A percentile compares a stretch with the other conserved stretches of the same genome.
Conservation (phyloP, 257 asterid species). For the Perilla frutescens region DNA sequence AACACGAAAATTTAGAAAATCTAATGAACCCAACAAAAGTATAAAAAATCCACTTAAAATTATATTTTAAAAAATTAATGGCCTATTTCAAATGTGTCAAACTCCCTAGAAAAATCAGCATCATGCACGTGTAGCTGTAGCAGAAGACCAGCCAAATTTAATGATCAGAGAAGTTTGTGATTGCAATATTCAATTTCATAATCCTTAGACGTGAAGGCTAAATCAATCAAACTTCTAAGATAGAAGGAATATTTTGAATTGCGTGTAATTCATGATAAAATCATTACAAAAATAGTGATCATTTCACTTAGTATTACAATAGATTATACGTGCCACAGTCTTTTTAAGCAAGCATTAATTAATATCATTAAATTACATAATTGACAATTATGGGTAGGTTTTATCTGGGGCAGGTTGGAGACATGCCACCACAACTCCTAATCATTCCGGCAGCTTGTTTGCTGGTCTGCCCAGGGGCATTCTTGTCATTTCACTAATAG, state of each 20-base stretch:
- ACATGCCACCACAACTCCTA: constrained; percentile 33
- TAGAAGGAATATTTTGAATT: constrained; percentile 41
- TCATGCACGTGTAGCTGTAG: constrained; percentile 43
- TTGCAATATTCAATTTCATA: constrained; percentile 21
- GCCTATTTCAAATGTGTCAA: background rate
- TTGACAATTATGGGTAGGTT: constrained; percentile 8
- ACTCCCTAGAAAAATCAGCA: background rate
- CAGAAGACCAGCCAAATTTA: constrained; percentile 16
- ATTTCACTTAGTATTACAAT: too few relatives aligned
- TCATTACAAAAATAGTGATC: too few relatives aligned
- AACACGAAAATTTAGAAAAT: too few relatives aligned
- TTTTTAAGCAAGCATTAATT: constrained; percentile 31
- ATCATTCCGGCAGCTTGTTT: constrained; percentile 36
- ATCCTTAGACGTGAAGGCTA: background rate
- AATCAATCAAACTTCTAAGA: constrained; percentile 25
- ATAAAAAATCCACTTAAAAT: too few relatives aligned
- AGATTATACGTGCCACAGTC: background rate
- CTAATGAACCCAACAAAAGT: too few relatives aligned
- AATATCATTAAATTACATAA: constrained; percentile 13
- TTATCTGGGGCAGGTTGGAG: constrained; percentile 37
- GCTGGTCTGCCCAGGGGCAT: constrained; percentile 32
- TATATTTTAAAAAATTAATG: too few relatives aligned
- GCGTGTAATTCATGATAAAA: background rate
- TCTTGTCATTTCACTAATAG: constrained; percentile 20
- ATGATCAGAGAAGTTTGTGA: background rate